Evolutionary conservation across 495 filamentous ascomycete genomes (phyloP).

Genomic region (Xylaria cubensis): DNA sequence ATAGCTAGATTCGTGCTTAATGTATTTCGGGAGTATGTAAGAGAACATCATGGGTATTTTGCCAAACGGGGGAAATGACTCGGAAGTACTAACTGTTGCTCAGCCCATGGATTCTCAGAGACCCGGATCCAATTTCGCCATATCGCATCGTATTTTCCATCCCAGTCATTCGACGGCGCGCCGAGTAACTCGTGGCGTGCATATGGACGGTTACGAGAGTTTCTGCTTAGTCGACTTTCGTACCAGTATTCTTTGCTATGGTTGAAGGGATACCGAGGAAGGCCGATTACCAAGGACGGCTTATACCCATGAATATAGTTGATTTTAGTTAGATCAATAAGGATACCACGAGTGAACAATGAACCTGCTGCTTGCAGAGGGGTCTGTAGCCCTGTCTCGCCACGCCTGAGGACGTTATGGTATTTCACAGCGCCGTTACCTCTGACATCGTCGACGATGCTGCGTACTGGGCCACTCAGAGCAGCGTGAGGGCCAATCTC

Average conservation of each 20-base stretch:
- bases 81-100: constrained; percentile 40
- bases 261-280: constrained; percentile 47
- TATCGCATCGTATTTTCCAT: constrained; percentile 36
- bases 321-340: constrained; percentile 45
- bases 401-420: not conserved
- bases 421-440: not conserved
- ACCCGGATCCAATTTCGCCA: constrained; percentile 54
- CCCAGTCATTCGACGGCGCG: constrained; percentile 37
- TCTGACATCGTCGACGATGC: constrained; percentile 42
- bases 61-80: too few species aligned
- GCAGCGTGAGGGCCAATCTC: constrained; percentile 35
- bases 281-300: constrained; percentile 31
- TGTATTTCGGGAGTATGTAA: too few species aligned
- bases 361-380: constrained; percentile 38
- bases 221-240: constrained; percentile 44
- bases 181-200: constrained; percentile 56
- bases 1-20: too few species aligned
- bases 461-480: constrained; percentile 54
- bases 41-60: too few species aligned
- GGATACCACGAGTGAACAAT: constrained; percentile 41
- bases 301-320: constrained; percentile 24
- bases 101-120: constrained; percentile 51
- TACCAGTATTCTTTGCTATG: constrained; percentile 48
- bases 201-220: constrained; percentile 43
- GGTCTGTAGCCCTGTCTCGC: constrained; percentile 21